Conservation (phyloP, 371 early-diverging fungal species). For the Nematocida homosporus region DNA sequence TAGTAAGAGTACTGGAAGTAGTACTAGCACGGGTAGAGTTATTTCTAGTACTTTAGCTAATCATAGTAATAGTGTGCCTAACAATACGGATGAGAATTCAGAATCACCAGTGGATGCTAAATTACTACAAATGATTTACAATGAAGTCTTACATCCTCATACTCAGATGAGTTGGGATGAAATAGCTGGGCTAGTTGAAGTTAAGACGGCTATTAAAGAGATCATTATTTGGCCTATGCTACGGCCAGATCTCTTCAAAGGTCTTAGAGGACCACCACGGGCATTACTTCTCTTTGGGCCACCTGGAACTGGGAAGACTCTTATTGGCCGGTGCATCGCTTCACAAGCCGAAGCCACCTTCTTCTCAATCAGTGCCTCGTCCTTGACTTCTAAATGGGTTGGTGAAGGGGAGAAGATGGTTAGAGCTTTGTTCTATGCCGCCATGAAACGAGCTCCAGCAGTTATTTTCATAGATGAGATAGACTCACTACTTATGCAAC, state of each 20-base stretch:
- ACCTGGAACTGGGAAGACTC: conserved; percentile 80
- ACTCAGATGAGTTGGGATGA: conserved; percentile 72
- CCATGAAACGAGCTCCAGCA: conserved; percentile 76
- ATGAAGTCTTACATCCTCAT: conserved; percentile 27
- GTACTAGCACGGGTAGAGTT: background rate
- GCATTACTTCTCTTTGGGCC: conserved; percentile 70
- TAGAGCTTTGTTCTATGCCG: conserved; percentile 81
- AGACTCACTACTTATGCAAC: conserved; percentile 80
- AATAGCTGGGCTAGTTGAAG: conserved; percentile 80
- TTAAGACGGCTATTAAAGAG: conserved; percentile 77
- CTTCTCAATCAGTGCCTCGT: conserved; percentile 78
- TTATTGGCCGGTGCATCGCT: conserved; percentile 85
- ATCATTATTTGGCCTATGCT: conserved; percentile 78
- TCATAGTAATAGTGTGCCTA: background rate
- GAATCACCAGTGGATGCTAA: conserved; percentile 18
- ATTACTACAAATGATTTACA: conserved; percentile 24
- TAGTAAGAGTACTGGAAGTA: background rate
- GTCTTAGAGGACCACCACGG: conserved; percentile 78
- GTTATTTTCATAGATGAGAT: conserved; percentile 83
- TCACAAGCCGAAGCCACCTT: conserved; percentile 83
- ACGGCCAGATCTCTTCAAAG: conserved; percentile 77
- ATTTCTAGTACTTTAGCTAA: background rate
- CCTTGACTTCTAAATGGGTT: conserved; percentile 85
- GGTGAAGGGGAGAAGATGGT: conserved; percentile 93
- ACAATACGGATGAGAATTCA: conserved; percentile 11